Conservation (phyloP, 306 rosid species). For the Vigna angularis region DNA sequence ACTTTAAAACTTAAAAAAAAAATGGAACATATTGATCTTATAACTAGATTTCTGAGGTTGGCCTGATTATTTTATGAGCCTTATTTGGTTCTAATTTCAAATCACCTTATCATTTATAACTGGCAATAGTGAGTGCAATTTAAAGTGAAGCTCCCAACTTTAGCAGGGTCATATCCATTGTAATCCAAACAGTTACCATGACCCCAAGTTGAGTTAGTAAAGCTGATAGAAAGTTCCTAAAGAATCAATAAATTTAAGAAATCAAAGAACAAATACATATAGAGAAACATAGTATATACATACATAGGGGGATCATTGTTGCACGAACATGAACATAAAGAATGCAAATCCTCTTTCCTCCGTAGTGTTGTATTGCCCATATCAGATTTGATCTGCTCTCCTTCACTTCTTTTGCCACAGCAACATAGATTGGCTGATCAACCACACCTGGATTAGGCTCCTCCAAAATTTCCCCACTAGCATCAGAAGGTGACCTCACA, state of each 20-base stretch:
- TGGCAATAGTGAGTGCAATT: not conserved
- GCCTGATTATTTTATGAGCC: not conserved
- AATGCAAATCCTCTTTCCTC: slow-evolving; percentile 77
- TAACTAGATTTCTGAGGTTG: slow-evolving; percentile 15
- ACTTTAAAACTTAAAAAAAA: not conserved
- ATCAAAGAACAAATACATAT: slow-evolving; percentile 22
- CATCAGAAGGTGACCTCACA: slow-evolving; percentile 48
- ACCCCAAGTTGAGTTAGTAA: slow-evolving; percentile 21
- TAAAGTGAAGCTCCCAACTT: not conserved
- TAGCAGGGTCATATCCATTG: not conserved
- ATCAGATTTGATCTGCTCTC: slow-evolving; percentile 67
- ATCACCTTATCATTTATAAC: slow-evolving; percentile 13
- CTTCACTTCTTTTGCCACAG: slow-evolving; percentile 75
- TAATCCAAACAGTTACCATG: slow-evolving; percentile 1
- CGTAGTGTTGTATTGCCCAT: slow-evolving; percentile 72
- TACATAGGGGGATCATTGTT: slow-evolving; percentile 63
- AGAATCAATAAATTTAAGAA: slow-evolving; percentile 7
- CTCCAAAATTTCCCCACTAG: slow-evolving; percentile 58
- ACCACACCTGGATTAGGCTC: slow-evolving; percentile 53
- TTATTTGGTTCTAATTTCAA: slow-evolving; percentile 7
- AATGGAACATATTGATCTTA: slow-evolving; percentile 4
- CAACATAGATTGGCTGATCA: slow-evolving; percentile 65
- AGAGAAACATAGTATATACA: slow-evolving; percentile 8
- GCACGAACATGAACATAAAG: slow-evolving; percentile 78
- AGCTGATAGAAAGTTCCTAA: not conserved